Conservation (phyloP, 768 basidiomycete species). For the Termitomyces bulborhizus region DNA sequence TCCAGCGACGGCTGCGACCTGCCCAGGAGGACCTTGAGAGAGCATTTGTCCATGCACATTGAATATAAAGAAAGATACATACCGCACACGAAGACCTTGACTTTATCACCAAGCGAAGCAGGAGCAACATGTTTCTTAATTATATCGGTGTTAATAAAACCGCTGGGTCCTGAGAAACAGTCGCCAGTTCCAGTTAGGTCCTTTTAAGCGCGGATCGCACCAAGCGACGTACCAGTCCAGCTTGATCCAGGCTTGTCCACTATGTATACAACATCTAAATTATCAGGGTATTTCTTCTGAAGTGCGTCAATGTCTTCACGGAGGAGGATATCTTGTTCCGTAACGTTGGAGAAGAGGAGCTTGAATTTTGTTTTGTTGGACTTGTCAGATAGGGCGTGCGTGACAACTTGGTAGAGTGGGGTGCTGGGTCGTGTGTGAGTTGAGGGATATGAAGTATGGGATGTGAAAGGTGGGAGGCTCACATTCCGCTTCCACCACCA, state of each 20-base stretch:
- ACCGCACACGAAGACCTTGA: conserved; percentile 91
- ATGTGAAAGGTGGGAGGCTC: conserved; percentile 18
- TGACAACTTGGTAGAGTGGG: conserved; percentile 78
- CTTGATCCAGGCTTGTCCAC: conserved; percentile 65
- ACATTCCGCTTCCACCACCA: conserved; percentile 94
- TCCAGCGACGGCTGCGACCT: conserved; percentile 85
- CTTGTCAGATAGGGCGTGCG: conserved; percentile 64
- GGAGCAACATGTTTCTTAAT: conserved; percentile 70
- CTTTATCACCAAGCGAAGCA: conserved; percentile 61
- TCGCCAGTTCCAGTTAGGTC: neutral
- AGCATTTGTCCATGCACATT: conserved; percentile 2
- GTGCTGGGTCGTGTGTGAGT: conserved; percentile 38
- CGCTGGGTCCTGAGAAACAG: conserved; percentile 44
- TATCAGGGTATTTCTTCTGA: conserved; percentile 61
- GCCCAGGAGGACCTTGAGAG: conserved; percentile 67
- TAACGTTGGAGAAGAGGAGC: conserved; percentile 85
- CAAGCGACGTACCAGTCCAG: conserved; percentile 45
- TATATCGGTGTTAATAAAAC: conserved; percentile 69
- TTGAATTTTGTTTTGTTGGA: conserved; percentile 93
- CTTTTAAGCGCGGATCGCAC: neutral
- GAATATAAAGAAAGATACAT: conserved; percentile 19
- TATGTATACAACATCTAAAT: conserved; percentile 79
- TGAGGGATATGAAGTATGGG: neutral
- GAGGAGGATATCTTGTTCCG: conserved; percentile 87
- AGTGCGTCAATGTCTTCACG: conserved; percentile 69